phyloP scores from a whole-genome alignment of 768 basidiomycete genomes.

The Tulasnella sp. region DNA sequence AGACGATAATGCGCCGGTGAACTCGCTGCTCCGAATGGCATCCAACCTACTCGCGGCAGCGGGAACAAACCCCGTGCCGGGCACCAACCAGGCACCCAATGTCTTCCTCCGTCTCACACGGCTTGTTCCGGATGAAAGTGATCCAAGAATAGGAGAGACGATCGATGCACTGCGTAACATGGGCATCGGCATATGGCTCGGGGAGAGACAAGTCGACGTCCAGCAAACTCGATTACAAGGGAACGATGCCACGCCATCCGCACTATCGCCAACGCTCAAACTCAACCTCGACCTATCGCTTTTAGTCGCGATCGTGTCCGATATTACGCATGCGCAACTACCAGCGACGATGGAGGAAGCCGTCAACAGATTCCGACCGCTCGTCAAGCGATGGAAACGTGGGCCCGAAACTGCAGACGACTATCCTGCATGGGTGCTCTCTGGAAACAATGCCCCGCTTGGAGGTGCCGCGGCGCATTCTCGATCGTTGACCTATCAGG shows the following conservation, averaged over 20 bases:
- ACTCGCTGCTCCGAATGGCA: constrained; percentile 62
- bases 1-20: constrained; percentile 39
- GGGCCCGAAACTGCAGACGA: constrained; percentile 17
- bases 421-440: not conserved
- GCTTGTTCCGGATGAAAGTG: constrained; percentile 27
- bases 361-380: constrained; percentile 49
- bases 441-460: constrained; percentile 4
- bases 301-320: constrained; percentile 73
- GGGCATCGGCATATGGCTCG: constrained; percentile 57
- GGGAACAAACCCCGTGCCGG: constrained; percentile 37
- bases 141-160: constrained; percentile 53
- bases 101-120: constrained; percentile 60
- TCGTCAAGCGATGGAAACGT: constrained; percentile 44
- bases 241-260: constrained; percentile 4
- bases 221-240: constrained; percentile 10
- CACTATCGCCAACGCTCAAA: constrained; percentile 38
- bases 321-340: constrained; percentile 62
- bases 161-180: constrained; percentile 43
- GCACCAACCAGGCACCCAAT: constrained; percentile 26
- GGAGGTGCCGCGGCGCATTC: constrained; percentile 38
- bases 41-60: constrained; percentile 57
- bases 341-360: constrained; percentile 49
- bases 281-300: constrained; percentile 79
- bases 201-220: constrained; percentile 33
- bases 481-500: constrained; percentile 58